phyloP scores from a whole-genome alignment of 495 filamentous ascomycete species.

The Aspergillus nanangensis region DNA sequence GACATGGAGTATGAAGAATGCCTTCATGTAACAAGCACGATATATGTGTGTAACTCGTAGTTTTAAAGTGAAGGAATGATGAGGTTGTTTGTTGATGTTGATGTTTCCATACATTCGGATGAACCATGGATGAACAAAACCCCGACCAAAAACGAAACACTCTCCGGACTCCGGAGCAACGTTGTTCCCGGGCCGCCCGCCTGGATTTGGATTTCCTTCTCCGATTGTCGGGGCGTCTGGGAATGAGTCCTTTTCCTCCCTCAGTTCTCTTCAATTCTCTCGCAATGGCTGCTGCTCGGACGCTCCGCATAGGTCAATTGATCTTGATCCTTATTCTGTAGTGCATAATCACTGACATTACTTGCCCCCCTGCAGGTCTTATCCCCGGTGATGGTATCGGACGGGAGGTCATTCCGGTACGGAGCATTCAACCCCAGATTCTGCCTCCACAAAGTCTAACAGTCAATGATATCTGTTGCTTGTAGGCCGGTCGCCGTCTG shows the following conservation, averaged over 20 bases:
- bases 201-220: slow-evolving; percentile 5
- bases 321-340: slow-evolving; percentile 3
- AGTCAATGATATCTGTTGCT: too few relatives aligned
- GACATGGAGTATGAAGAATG: too few relatives aligned
- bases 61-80: too few relatives aligned
- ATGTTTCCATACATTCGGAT: not conserved
- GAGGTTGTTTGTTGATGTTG: not conserved
- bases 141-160: too few relatives aligned
- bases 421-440: slow-evolving; percentile 11
- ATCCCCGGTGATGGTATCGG: slow-evolving; percentile 98
- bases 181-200: slow-evolving; percentile 4
- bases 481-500: slow-evolving; percentile 75
- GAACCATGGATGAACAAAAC: not conserved
- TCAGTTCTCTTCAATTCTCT: not conserved
- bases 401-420: slow-evolving; percentile 89
- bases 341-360: slow-evolving; percentile 19
- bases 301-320: slow-evolving; percentile 53
- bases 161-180: slow-evolving; percentile 2
- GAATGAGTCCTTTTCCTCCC: not conserved
- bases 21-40: too few relatives aligned
- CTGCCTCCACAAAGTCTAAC: slow-evolving; percentile 5
- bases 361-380: slow-evolving; percentile 58
- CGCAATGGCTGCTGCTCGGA: slow-evolving; percentile 48
- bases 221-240: not conserved
- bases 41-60: too few relatives aligned